Percentiles rank a stretch among this genome's conserved stretches.
phyloP scores from a whole-genome alignment of 805 yeast species.

The Ogataea pilisensis region DNA sequence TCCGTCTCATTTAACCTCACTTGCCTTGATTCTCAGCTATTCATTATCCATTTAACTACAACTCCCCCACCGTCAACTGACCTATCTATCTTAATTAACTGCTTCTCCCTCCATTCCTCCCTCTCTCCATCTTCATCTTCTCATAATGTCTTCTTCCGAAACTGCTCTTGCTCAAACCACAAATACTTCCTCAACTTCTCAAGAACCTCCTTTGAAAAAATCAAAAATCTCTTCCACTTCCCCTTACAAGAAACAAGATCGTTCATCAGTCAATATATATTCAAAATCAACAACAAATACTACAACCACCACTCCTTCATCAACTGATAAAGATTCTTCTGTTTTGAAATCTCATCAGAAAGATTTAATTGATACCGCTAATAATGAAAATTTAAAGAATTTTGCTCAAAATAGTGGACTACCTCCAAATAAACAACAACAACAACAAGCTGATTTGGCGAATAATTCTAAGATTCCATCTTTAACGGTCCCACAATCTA shows the following conservation, averaged over 20 bases:
- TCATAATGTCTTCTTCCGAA: not conserved
- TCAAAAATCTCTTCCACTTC: not conserved
- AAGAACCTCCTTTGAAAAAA: not conserved
- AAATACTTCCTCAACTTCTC: not conserved
- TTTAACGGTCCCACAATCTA: constrained; percentile 19
- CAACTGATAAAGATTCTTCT: too few relatives aligned
- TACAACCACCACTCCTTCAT: too few relatives aligned
- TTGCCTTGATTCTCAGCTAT: too few relatives aligned
- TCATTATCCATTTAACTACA: too few relatives aligned
- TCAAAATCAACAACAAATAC: too few relatives aligned
- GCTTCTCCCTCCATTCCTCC: not conserved
- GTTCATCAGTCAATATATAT: too few relatives aligned
- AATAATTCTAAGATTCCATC: constrained; percentile 15
- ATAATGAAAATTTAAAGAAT: too few relatives aligned
- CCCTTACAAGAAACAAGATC: not conserved
- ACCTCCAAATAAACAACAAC: not conserved
- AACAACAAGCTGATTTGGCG: not conserved
- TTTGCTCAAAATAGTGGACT: not conserved
- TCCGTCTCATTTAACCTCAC: too few relatives aligned
- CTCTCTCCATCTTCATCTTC: not conserved
- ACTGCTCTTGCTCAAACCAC: not conserved
- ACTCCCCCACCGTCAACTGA: too few relatives aligned
- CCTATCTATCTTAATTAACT: too few relatives aligned
- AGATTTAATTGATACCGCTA: too few relatives aligned
- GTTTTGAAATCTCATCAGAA: too few relatives aligned